phyloP scores from a whole-genome alignment of 768 basidiomycete species.

The Xerocomus spinulosus region DNA sequence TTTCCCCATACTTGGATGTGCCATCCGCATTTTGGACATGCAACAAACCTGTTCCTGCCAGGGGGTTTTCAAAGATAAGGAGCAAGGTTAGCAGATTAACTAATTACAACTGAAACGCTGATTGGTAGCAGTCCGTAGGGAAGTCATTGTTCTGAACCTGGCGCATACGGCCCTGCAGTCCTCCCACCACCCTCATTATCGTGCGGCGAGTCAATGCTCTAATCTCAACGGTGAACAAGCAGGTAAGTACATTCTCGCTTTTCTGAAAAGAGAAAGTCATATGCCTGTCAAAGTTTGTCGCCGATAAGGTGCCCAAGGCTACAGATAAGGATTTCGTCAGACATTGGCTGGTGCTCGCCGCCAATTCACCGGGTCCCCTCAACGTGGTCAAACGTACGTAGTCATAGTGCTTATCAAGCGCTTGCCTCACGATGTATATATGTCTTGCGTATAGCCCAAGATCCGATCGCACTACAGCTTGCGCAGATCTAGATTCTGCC shows the following conservation, averaged over 20 bases:
- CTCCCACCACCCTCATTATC: too few relatives aligned
- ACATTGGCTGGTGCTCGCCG: constrained; percentile 7
- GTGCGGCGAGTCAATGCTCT: too few relatives aligned
- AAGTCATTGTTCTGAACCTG: too few relatives aligned
- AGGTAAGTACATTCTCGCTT: not conserved
- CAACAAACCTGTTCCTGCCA: not conserved
- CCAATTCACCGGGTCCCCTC: constrained; percentile 1
- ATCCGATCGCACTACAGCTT: not conserved
- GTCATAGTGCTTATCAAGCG: constrained; percentile 24
- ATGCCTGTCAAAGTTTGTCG: not conserved
- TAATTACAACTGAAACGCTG: too few relatives aligned
- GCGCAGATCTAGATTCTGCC: constrained; percentile 4
- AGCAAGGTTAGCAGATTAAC: not conserved
- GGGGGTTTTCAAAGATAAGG: not conserved
- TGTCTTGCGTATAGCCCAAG: not conserved
- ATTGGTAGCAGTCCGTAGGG: too few relatives aligned
- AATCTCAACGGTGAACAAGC: too few relatives aligned
- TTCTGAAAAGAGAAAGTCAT: not conserved
- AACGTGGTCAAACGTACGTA: not conserved
- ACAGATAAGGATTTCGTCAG: constrained; percentile 17
- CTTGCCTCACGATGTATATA: not conserved
- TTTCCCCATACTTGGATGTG: constrained; percentile 2
- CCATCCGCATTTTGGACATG: not conserved
- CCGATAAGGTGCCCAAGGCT: constrained; percentile 1
- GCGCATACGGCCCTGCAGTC: too few relatives aligned